Percentiles rank a stretch among this genome's conserved stretches.
Conservation (phyloP, 179 eudicot genomes). For the Carnegiea gigantea region DNA sequence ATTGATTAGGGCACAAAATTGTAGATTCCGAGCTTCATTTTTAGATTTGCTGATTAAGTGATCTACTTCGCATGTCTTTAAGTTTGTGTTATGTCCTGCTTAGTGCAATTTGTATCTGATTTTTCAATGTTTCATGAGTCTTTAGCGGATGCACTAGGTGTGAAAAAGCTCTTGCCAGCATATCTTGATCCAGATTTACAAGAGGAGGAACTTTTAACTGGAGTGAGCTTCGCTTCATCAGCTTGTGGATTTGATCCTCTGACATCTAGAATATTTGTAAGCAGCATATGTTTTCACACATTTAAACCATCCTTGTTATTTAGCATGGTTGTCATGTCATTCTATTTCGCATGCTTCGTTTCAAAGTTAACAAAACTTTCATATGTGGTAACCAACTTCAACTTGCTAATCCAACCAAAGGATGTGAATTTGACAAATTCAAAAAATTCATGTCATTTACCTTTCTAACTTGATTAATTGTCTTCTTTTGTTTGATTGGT, state of each 20-base stretch:
- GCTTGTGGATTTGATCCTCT: conserved; percentile 21
- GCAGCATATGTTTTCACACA: background rate
- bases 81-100: too few species aligned
- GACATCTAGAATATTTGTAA: background rate
- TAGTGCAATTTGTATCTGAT: background rate
- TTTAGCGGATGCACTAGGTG: conserved; percentile 22
- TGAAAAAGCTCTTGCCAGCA: conserved; percentile 24
- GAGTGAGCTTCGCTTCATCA: conserved; percentile 27
- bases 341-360: too few species aligned
- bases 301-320: too few species aligned
- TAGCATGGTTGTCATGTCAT: too few species aligned
- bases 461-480: background rate
- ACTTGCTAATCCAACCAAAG: too few species aligned
- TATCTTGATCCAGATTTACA: conserved; percentile 24
- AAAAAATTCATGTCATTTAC: background rate
- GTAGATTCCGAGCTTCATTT: too few species aligned
- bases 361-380: too few species aligned
- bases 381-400: too few species aligned
- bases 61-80: too few species aligned
- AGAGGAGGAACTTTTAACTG: conserved; percentile 23
- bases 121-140: background rate
- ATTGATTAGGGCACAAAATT: too few species aligned
- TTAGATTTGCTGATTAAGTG: too few species aligned
- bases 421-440: too few species aligned
- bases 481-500: background rate